Evolutionary conservation across 202 grass and related monocot genomes (phyloP).

Genomic region (Zizania palustris): DNA sequence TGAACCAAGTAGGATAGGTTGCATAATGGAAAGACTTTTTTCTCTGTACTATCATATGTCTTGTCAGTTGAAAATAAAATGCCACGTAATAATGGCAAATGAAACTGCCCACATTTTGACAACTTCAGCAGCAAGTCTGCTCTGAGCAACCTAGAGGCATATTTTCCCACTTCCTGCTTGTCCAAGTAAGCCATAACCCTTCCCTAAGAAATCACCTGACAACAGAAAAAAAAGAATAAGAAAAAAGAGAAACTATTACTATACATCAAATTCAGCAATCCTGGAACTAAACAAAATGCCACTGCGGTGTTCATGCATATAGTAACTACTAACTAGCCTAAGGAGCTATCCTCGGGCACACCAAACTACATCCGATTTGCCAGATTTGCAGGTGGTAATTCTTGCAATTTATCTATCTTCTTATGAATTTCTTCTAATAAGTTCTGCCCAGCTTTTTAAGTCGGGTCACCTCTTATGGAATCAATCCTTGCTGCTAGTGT

Average conservation of each 20-base stretch:
- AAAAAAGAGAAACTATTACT: not conserved
- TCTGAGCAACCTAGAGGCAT: constrained; percentile 44
- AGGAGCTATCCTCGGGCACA: constrained; percentile 46
- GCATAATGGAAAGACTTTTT: not conserved
- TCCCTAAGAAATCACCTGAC: constrained; percentile 41
- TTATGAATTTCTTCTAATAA: constrained; percentile 52
- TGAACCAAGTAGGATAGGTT: not conserved
- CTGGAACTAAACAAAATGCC: constrained; percentile 22
- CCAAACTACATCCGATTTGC: constrained; percentile 51
- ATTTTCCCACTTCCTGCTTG: constrained; percentile 53
- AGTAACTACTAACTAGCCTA: constrained; percentile 30
- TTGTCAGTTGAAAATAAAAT: constrained; percentile 2
- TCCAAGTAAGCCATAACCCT: constrained; percentile 53
- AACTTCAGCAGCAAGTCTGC: constrained; percentile 45
- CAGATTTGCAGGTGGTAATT: constrained; percentile 54
- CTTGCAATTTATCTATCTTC: constrained; percentile 65
- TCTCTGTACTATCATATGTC: not conserved
- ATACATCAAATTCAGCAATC: not conserved
- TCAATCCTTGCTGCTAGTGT: constrained; percentile 59
- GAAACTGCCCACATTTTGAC: constrained; percentile 41
- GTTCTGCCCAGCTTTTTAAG: constrained; percentile 54
- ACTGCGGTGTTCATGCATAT: not conserved
- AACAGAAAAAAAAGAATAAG: not conserved
- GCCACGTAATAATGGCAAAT: not conserved
- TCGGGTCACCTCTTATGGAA: constrained; percentile 59